Conservation (phyloP, 1,284 basidiomycete species). For the Xerocomus nothofagi region DNA sequence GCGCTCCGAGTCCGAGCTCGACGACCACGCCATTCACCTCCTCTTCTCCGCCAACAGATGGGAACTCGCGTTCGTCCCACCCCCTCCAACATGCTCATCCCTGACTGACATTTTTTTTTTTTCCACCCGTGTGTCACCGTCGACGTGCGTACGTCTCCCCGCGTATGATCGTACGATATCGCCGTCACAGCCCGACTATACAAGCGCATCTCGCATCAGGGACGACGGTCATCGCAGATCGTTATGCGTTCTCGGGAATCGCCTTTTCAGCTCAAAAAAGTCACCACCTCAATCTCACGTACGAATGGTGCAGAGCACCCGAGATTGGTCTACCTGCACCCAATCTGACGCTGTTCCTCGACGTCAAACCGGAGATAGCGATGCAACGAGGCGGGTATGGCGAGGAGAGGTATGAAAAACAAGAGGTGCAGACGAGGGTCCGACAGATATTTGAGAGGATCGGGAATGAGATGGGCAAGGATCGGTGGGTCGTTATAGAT, state of each 20-base stretch:
- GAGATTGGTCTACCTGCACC: constrained; percentile 88
- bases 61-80: constrained; percentile 57
- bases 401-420: constrained; percentile 84
- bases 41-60: constrained; percentile 97
- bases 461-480: constrained; percentile 48
- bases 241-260: constrained; percentile 96
- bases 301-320: constrained; percentile 82
- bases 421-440: constrained; percentile 73
- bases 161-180: too few species aligned
- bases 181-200: constrained; percentile 59
- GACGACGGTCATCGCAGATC: constrained; percentile 82
- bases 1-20: constrained; percentile 78
- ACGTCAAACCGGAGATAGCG: constrained; percentile 75
- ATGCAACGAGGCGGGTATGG: constrained; percentile 84
- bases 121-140: neutral
- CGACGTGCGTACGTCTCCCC: too few species aligned
- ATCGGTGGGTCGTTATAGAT: constrained; percentile 66
- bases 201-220: constrained; percentile 62
- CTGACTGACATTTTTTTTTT: neutral
- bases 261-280: constrained; percentile 89
- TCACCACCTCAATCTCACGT: constrained; percentile 41
- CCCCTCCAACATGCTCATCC: neutral
- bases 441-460: constrained; percentile 65
- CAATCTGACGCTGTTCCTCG: constrained; percentile 87
- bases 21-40: constrained; percentile 91